Evolutionary conservation across 2,329 filamentous ascomycete genomes (phyloP), one percentile per base, ranked within the genome.

Genomic region (Ceratocystis destructans): DNA sequence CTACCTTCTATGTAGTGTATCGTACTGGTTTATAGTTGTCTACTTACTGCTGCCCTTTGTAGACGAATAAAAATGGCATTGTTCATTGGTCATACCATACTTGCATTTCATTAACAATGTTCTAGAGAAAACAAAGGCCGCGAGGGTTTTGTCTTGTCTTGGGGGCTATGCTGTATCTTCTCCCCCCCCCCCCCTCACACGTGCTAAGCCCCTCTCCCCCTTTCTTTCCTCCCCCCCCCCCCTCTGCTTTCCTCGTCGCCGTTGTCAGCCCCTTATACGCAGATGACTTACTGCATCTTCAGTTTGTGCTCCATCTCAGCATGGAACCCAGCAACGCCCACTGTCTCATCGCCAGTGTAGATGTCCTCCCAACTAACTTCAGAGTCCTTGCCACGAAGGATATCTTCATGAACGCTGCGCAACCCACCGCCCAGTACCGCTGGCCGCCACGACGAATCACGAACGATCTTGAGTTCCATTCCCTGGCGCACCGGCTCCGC

Each of bases 231-330:
- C 15, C 22, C 48, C 4, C 20, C 3, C 48, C 25, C 2, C 5
- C 7, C 2, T 55, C 50, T 6, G 50, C 50, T 6, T 5, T 25
- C 50, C 31, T n/a, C 44, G 10, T 10, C 44, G 10, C 44, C 44
- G 8, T 17, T 48, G n/a, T 0, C 46, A 48, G 46, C 17, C 57
- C 64, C 66, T 41, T 41, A 12, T 12, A 2, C 12, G 37, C 37
- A 15, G 37, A 41, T 15, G 37, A 41, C 37, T 41, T 62, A 63
- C 50, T 68, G 57, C 74, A 96, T 95, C 82, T 86, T 88, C 76
- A 96, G 79, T 82, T 90, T 90, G 77, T 84, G 83, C 85, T 96
- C 93, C 85, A 96, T 91, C 83, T 97, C 93, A 67, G 90, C 87
- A 72, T 96, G 91, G 77, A 96, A 86, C 64, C 87, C 84, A 28